Evolutionary conservation across 73 alveolate genomes (phyloP), one percentile per base, ranked within the genome.

Genomic region (Paramecium caudatum): DNA sequence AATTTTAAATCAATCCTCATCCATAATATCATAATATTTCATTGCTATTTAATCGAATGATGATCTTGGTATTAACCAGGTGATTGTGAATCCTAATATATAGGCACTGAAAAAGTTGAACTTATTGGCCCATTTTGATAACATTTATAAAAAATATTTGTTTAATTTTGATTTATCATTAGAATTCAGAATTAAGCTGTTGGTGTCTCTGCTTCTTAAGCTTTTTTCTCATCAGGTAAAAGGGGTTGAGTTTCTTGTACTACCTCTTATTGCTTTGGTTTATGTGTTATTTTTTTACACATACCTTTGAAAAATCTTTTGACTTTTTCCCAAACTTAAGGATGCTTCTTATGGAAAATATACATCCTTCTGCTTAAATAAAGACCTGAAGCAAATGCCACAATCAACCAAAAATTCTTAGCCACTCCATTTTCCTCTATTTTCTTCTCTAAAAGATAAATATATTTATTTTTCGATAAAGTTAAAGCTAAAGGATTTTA

Each of bases 401-500:
- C 1, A 41, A 41, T 5, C 7, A 17, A 4, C 88, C 88, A 74
- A n/a, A 74, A 74, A 17, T 43, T 74, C 6, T 21, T 23, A 23
- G 45, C 62, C 30, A 27, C 43, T 74, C 50, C 50, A 34, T 74
- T 41, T 45, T 74, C 88, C 8, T 36, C 25, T 8, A 74, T 16
- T 25, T 23, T 39, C 45, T 74, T 41, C 46, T 74, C 68, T 25
- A 74, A 21, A 15, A 21, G 17, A 19, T 39, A 27, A 6, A 74
- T 37, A 7, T 19, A 37, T 16, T 16, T 74, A 2, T 13, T 74
- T 47, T 74, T 74, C 19, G 88, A 74, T 43, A 74, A 45, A 1
- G 88, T 74, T 37, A 74, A 45, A 39, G 47, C 39, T 25, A 74
- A 41, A 3, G 88, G 88, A 74, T 74, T 74, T 45, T 39, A 39